These are phyloP conservation scores for Penicillium sp. DNA, from an alignment of 2,329 filamentous ascomycete species.

Conservation along the genomic window DNA sequence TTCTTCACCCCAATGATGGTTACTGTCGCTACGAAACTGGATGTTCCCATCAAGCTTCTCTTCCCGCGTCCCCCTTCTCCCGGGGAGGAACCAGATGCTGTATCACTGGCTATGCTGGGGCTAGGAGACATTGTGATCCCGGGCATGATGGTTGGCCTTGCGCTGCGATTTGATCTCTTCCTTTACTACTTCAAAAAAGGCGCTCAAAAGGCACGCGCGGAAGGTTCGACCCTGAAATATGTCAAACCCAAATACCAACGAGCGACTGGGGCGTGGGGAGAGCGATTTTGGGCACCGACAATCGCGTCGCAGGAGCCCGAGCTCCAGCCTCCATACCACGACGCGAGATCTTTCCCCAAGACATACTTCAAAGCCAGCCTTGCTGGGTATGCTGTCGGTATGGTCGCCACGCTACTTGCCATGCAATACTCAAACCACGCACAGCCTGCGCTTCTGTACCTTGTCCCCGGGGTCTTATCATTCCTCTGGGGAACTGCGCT, in stretches of 20 bases:
- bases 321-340: constrained; percentile 34
- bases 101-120: constrained; percentile 71
- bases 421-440: constrained; percentile 77
- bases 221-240: constrained; percentile 17
- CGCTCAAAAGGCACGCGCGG: constrained; percentile 43
- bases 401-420: constrained; percentile 72
- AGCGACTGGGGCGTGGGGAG: constrained; percentile 74
- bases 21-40: constrained; percentile 75
- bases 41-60: constrained; percentile 89
- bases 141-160: constrained; percentile 83
- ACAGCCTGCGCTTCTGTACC: constrained; percentile 86
- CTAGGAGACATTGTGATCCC: constrained; percentile 93
- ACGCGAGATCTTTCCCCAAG: constrained; percentile 65
- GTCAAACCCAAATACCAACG: constrained; percentile 45
- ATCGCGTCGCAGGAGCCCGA: constrained; percentile 25
- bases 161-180: constrained; percentile 88
- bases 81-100: constrained; percentile 42
- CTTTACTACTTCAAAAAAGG: constrained; percentile 70
- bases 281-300: constrained; percentile 70
- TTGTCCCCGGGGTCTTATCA: constrained; percentile 80
- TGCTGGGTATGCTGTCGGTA: constrained; percentile 72
- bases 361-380: constrained; percentile 80
- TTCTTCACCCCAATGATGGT: constrained; percentile 56
- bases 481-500: constrained; percentile 73
- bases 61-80: constrained; percentile 65